phyloP scores from a whole-genome alignment of 2,329 filamentous ascomycete genomes.

The Chaetoscypha palmicola region DNA sequence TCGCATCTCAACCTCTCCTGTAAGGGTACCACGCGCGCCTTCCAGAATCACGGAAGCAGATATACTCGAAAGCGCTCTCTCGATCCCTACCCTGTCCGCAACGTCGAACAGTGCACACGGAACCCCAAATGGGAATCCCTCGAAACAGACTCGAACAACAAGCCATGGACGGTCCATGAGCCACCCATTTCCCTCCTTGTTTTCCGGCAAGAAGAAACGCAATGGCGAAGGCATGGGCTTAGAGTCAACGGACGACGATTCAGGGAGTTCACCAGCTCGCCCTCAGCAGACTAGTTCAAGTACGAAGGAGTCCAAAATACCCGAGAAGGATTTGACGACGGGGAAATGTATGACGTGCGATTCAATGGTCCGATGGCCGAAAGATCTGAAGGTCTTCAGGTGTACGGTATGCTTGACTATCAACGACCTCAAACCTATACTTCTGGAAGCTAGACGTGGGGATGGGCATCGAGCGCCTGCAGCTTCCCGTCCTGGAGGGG shows the following conservation, averaged over 20 bases:
- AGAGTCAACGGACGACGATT: slow-evolving; percentile 41
- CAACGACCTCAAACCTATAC: slow-evolving; percentile 61
- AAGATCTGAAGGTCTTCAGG: slow-evolving; percentile 64
- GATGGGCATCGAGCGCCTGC: slow-evolving; percentile 22
- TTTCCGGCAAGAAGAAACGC: slow-evolving; percentile 53
- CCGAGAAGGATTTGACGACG: slow-evolving; percentile 54
- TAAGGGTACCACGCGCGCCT: slow-evolving; percentile 11
- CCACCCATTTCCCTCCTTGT: slow-evolving; percentile 70
- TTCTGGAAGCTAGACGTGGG: slow-evolving; percentile 23
- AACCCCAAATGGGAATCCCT: slow-evolving; percentile 11
- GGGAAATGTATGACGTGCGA: slow-evolving; percentile 84
- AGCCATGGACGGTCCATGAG: slow-evolving; percentile 53
- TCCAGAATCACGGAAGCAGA: slow-evolving; percentile 28
- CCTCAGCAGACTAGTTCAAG: slow-evolving; percentile 15
- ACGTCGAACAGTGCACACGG: slow-evolving; percentile 10
- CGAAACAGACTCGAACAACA: slow-evolving; percentile 10
- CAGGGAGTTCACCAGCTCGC: slow-evolving; percentile 19
- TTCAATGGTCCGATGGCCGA: slow-evolving; percentile 72
- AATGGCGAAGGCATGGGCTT: slow-evolving; percentile 35
- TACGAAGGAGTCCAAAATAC: slow-evolving; percentile 30
- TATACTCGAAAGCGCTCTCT: slow-evolving; percentile 28
- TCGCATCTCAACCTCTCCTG: slow-evolving; percentile 16
- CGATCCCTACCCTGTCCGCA: slow-evolving; percentile 25
- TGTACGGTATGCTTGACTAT: slow-evolving; percentile 80
- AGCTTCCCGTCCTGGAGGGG: slow-evolving; percentile 14